These are phyloP conservation scores for Carex arenaria DNA, from an alignment of 202 grass and related monocot genomes.

Conservation along the genomic window DNA sequence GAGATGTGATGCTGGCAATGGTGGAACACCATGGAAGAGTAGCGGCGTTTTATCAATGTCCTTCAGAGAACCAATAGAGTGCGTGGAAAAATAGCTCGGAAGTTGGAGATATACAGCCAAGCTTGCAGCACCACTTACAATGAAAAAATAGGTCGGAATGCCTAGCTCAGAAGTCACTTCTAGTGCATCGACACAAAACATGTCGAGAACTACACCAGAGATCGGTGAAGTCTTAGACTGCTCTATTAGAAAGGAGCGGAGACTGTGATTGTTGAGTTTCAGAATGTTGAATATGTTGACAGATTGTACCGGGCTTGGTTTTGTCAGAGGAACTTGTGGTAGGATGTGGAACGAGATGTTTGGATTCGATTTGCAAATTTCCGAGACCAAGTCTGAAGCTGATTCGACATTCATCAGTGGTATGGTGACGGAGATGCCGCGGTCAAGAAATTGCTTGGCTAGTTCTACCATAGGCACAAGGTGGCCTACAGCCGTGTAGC, in stretches of 20 bases:
- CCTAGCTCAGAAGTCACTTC: too few relatives aligned
- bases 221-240: too few relatives aligned
- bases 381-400: background rate
- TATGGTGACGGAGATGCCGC: slow-evolving; percentile 33
- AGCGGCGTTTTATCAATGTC: slow-evolving; percentile 13
- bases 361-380: slow-evolving; percentile 21
- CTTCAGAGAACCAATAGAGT: background rate
- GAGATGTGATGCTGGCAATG: slow-evolving; percentile 36
- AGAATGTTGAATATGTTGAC: slow-evolving; percentile 15
- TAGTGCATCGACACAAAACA: too few relatives aligned
- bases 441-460: slow-evolving; percentile 28
- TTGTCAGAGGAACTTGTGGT: background rate
- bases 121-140: slow-evolving; percentile 13
- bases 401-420: background rate
- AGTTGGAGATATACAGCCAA: slow-evolving; percentile 26
- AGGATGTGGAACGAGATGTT: slow-evolving; percentile 45
- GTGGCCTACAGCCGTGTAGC: slow-evolving; percentile 34
- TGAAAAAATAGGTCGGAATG: slow-evolving; percentile 6
- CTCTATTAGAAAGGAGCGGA: too few relatives aligned
- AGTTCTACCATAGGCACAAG: slow-evolving; percentile 46
- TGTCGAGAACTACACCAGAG: too few relatives aligned
- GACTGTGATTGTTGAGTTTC: background rate
- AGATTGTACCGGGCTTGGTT: background rate
- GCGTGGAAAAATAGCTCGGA: background rate
- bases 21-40: slow-evolving; percentile 20